phyloP scores from a whole-genome alignment of 2,329 filamentous ascomycete species.

The Cercospora brassicicola region DNA sequence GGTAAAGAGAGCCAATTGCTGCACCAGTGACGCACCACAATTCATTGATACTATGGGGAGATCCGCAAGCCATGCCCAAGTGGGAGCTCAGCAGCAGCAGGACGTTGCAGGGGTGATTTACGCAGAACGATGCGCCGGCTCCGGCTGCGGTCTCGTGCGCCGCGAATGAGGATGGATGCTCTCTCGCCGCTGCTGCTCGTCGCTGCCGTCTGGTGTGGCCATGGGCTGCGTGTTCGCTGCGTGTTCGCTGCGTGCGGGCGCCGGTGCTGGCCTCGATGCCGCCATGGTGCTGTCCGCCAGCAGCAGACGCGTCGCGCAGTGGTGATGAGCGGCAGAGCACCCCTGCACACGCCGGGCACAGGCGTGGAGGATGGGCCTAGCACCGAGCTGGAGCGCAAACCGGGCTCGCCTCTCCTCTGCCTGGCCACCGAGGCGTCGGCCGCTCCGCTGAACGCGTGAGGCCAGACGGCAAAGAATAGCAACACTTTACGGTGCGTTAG shows the following conservation, averaged over 20 bases:
- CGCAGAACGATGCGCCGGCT: slow-evolving; percentile 13
- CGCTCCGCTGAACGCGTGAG: neutral
- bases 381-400: slow-evolving; percentile 10
- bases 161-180: neutral
- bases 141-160: slow-evolving; percentile 11
- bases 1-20: neutral
- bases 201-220: neutral
- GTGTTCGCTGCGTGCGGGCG: neutral
- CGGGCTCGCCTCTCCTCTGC: slow-evolving; percentile 10
- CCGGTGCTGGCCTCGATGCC: neutral
- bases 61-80: slow-evolving; percentile 13
- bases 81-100: slow-evolving; percentile 11
- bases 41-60: slow-evolving; percentile 19
- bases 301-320: neutral
- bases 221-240: neutral
- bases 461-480: neutral
- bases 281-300: neutral
- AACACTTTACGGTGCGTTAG: neutral
- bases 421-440: slow-evolving; percentile 7
- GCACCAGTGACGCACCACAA: slow-evolving; percentile 22
- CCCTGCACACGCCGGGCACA: neutral
- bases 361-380: slow-evolving; percentile 2
- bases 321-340: neutral
- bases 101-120: slow-evolving; percentile 13
- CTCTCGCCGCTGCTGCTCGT: neutral